Evolutionary conservation across 1,284 basidiomycete species (phyloP).

Genomic region (Meira nashicola): DNA sequence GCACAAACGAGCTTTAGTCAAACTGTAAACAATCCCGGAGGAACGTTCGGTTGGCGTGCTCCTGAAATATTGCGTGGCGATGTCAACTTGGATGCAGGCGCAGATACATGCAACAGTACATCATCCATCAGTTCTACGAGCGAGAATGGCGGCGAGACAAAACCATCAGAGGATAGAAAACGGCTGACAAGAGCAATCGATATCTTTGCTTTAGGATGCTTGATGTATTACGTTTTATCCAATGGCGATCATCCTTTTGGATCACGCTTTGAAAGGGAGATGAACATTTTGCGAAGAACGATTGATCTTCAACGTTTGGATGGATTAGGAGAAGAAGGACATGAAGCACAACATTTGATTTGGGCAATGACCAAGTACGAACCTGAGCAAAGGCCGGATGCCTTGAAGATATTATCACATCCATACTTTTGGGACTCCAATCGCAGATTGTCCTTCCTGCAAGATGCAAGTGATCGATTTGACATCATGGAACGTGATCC

Average conservation of each 20-base stretch:
- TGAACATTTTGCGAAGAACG: constrained; percentile 45
- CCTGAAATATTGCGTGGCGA: constrained; percentile 49
- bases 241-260: constrained; percentile 51
- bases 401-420: constrained; percentile 76
- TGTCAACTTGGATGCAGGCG: constrained; percentile 34
- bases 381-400: constrained; percentile 67
- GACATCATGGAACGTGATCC: constrained; percentile 88
- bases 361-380: constrained; percentile 38
- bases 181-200: constrained; percentile 49
- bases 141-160: background rate
- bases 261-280: constrained; percentile 48
- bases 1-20: constrained; percentile 50
- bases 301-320: constrained; percentile 35
- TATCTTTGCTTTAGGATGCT: constrained; percentile 50
- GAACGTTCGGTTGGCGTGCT: constrained; percentile 50
- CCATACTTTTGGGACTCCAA: constrained; percentile 94
- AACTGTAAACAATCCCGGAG: constrained; percentile 48
- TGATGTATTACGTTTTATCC: constrained; percentile 48
- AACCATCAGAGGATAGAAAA: constrained; percentile 20
- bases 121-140: constrained; percentile 14
- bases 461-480: constrained; percentile 93
- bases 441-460: constrained; percentile 81
- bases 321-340: constrained; percentile 44
- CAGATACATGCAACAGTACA: constrained; percentile 23
- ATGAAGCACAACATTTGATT: constrained; percentile 49